Percentiles rank a stretch among this genome's conserved stretches.
Conservation (phyloP, 1,284 basidiomycete species). For the Ustilago xerochloae region DNA sequence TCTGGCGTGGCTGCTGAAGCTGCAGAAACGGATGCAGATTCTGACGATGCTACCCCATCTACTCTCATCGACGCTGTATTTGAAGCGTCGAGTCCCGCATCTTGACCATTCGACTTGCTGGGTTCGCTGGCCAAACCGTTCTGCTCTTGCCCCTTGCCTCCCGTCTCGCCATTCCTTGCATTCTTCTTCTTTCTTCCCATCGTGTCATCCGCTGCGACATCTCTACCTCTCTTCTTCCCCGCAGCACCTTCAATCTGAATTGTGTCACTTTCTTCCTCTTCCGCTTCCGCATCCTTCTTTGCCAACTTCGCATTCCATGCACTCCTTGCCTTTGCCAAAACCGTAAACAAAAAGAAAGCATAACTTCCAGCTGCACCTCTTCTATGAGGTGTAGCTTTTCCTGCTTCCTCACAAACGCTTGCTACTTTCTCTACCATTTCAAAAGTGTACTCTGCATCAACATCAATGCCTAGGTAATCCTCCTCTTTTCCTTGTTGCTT, state of each 20-base stretch:
- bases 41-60: neutral
- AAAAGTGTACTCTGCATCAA: slow-evolving; percentile 49
- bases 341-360: slow-evolving; percentile 46
- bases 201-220: neutral
- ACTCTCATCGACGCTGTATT: neutral
- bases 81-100: neutral
- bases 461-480: slow-evolving; percentile 28
- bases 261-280: neutral
- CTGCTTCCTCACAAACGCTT: slow-evolving; percentile 48
- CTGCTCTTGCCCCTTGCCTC: neutral
- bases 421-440: slow-evolving; percentile 49
- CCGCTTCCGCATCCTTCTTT: slow-evolving; percentile 2
- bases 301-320: slow-evolving; percentile 33
- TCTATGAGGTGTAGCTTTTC: slow-evolving; percentile 42
- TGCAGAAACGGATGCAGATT: neutral
- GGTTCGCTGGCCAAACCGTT: neutral
- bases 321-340: slow-evolving; percentile 35
- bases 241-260: too few relatives aligned
- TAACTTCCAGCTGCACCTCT: slow-evolving; percentile 49
- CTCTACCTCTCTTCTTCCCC: slow-evolving; percentile 14
- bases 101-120: neutral
- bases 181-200: slow-evolving; percentile 12
- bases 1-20: neutral
- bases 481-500: slow-evolving; percentile 18
- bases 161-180: slow-evolving; percentile 1